Evolutionary conservation across 768 basidiomycete species (phyloP), one percentile per base, ranked within the genome.

Genomic region (Lenzites betulinus): DNA sequence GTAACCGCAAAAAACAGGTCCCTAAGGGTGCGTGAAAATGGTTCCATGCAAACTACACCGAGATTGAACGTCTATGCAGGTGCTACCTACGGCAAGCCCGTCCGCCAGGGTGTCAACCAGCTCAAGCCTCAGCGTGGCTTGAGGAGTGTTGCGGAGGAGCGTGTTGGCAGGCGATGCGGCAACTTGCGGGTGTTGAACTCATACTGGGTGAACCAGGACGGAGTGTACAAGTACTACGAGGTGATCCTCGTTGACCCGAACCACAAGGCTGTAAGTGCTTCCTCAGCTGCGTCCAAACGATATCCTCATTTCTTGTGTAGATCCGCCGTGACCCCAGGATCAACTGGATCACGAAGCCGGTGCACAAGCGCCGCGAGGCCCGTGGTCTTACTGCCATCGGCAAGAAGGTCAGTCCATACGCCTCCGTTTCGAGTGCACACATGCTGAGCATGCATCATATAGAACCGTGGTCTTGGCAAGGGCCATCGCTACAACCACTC

Each of bases 131-230:
- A 98, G 80, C 89, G 96, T 64, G 86, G 94, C 64, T 81, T 98
- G 72, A 88, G 91, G 76, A 90, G 90, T 70, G 90, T 89, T 59
- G 97, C 97, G 51, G 97, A 99, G 81, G 97, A 98, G 83, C 92
- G 97, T 73, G 96, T 98, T 66, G 97, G 96, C 64, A 87, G 85
- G 73, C 86, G 95, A 67, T 99, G 97, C 73, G 95, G 94, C 54
- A 98, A 98, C 77, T 77, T 99, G 72, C 88, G 97, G 57, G 97
- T 99, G 66, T 75, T 97, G 70, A 97, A 96, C 81, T 98, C 96
- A 48, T 98, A 98, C 85, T 99, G 97, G 97, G 81, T 99, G 72
- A 98, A 98, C 79, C 94, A 96, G 79, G 95, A 98, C 73, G 94
- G 95, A 77, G 92, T 97, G 30, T 97, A 96, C 87, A 97, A 96